These are phyloP conservation scores for Euclidium syriacum DNA, from an alignment of 345 rosid genomes.

Conservation along the genomic window DNA sequence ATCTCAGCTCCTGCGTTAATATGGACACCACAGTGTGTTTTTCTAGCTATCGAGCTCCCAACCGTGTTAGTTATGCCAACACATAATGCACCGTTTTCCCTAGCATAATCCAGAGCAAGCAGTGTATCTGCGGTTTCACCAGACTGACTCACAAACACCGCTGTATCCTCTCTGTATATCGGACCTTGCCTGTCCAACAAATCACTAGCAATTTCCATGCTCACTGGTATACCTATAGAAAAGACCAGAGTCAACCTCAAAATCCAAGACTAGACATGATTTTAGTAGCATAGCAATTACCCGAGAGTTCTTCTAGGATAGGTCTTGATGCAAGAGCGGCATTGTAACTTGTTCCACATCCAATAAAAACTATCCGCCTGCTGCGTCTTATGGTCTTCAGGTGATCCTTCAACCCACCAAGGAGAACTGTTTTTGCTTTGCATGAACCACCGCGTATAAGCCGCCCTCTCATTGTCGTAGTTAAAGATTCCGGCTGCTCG, in stretches of 20 bases:
- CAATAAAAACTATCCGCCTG: slow-evolving; percentile 84
- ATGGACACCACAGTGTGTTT: slow-evolving; percentile 87
- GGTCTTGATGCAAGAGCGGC: slow-evolving; percentile 98
- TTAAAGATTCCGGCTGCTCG: slow-evolving; percentile 94
- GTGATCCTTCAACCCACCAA: slow-evolving; percentile 97
- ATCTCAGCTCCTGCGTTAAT: slow-evolving; percentile 96
- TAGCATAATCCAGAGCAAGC: slow-evolving; percentile 76
- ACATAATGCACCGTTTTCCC: slow-evolving; percentile 85
- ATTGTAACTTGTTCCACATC: slow-evolving; percentile 96
- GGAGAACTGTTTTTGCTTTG: slow-evolving; percentile 79
- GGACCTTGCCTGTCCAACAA: slow-evolving; percentile 92
- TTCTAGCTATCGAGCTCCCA: slow-evolving; percentile 92
- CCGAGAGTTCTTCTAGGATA: slow-evolving; percentile 92
- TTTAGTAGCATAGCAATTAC: slow-evolving; percentile 37
- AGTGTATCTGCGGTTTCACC: slow-evolving; percentile 99
- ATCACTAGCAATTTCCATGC: slow-evolving; percentile 99
- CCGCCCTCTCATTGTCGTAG: slow-evolving; percentile 94
- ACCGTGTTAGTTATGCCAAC: slow-evolving; percentile 96
- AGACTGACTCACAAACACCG: slow-evolving; percentile 95
- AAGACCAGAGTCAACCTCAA: not conserved
- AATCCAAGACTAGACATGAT: not conserved
- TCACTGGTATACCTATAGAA: slow-evolving; percentile 77
- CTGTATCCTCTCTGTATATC: slow-evolving; percentile 95
- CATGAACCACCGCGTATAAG: slow-evolving; percentile 85
- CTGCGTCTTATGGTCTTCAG: slow-evolving; percentile 86